These are phyloP conservation scores for Cladophialophora carrionii DNA, from an alignment of 2,329 filamentous ascomycete species.

Conservation along the genomic window DNA sequence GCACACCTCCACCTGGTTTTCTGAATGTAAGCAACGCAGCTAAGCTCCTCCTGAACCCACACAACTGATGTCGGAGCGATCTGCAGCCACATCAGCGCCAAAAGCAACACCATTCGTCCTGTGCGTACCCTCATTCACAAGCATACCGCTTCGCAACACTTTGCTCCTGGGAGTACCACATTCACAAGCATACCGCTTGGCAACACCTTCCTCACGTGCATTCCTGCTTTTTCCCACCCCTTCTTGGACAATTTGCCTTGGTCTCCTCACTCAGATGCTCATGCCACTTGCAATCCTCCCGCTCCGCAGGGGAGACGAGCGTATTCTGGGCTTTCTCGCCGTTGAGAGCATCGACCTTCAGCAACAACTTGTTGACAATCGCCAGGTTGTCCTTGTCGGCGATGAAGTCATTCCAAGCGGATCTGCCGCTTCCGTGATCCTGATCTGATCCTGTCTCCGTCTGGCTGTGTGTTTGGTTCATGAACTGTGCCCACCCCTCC, in stretches of 20 bases:
- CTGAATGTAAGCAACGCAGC: no score
- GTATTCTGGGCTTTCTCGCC: background rate
- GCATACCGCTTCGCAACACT: background rate
- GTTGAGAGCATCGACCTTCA: constrained; percentile 12
- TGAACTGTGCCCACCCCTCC: constrained; percentile 7
- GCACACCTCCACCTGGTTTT: no score
- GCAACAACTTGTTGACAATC: constrained; percentile 2
- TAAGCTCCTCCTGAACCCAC: no score
- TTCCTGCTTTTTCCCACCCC: background rate
- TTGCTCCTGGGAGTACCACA: background rate
- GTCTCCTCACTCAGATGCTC: constrained; percentile 13
- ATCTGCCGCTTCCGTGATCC: background rate
- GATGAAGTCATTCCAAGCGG: constrained; percentile 2
- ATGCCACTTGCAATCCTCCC: constrained; percentile 25
- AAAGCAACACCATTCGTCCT: background rate
- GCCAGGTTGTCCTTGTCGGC: background rate
- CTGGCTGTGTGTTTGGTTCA: no score
- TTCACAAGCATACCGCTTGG: background rate
- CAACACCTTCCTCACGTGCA: background rate
- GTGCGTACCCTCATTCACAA: background rate
- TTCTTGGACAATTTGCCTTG: constrained; percentile 11
- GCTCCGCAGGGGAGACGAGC: constrained; percentile 10
- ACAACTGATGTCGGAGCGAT: no score
- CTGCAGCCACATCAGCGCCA: background rate
- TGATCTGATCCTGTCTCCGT: background rate